phyloP scores from a whole-genome alignment of 176 grass and related monocot species.

The Alopecurus myosuroides region DNA sequence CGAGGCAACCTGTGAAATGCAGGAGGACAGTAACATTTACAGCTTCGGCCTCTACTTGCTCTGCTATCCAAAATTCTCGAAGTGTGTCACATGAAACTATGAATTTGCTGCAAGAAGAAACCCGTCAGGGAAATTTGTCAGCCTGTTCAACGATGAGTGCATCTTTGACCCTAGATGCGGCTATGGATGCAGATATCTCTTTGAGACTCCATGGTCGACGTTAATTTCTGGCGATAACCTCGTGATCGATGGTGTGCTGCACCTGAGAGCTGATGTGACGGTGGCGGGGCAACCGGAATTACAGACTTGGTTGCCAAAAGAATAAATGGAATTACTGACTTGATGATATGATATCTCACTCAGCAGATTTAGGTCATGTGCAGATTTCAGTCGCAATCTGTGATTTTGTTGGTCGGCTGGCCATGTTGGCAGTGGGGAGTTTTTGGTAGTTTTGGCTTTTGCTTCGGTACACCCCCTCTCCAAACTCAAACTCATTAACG shows the following conservation, averaged over 20 bases:
- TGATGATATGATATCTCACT: neutral
- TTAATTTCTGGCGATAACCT: slow-evolving; percentile 72
- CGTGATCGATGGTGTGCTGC: slow-evolving; percentile 62
- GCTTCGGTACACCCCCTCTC: too few relatives aligned
- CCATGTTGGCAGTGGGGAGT: neutral
- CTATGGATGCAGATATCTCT: slow-evolving; percentile 62
- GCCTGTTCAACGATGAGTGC: slow-evolving; percentile 63
- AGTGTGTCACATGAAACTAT: slow-evolving; percentile 46
- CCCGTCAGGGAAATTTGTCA: slow-evolving; percentile 53
- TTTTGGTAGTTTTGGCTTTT: too few relatives aligned
- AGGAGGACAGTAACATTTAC: slow-evolving; percentile 49
- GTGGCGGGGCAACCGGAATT: neutral
- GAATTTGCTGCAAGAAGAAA: slow-evolving; percentile 68
- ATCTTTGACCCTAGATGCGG: slow-evolving; percentile 51
- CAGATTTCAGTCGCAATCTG: neutral
- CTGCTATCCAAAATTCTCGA: neutral
- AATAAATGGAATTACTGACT: neutral
- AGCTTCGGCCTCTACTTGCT: slow-evolving; percentile 40
- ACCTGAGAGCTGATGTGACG: slow-evolving; percentile 69
- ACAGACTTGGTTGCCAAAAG: neutral
- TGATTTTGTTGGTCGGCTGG: neutral
- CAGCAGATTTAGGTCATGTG: neutral
- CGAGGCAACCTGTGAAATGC: slow-evolving; percentile 47
- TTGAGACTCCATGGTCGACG: slow-evolving; percentile 54
- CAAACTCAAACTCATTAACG: too few relatives aligned